These are phyloP conservation scores for Hyaloperonospora brassicae DNA, from an alignment of 352 stramenopile genomes.

Conservation along the genomic window DNA sequence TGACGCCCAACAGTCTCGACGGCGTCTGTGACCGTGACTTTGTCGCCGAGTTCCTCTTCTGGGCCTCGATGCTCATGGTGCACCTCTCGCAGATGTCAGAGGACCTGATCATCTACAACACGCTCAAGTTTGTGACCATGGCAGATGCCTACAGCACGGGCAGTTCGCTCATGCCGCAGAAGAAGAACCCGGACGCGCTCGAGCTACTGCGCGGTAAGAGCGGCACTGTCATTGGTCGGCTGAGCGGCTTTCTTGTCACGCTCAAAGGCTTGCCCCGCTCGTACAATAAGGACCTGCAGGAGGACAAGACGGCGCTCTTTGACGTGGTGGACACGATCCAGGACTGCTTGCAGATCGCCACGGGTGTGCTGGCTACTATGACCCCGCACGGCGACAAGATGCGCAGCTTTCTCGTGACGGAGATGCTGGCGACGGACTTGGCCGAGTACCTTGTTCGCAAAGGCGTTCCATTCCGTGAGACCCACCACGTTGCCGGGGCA, in stretches of 20 bases:
- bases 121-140: constrained; percentile 91
- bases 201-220: constrained; percentile 97
- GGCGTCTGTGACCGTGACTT: constrained; percentile 98
- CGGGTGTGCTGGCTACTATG: constrained; percentile 94
- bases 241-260: constrained; percentile 93
- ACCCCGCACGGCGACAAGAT: constrained; percentile 93
- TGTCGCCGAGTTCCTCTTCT: constrained; percentile 98
- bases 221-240: constrained; percentile 90
- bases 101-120: constrained; percentile 98
- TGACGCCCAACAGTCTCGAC: constrained; percentile 96
- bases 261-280: constrained; percentile 94
- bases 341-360: constrained; percentile 95
- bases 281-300: constrained; percentile 99
- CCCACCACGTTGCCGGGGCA: constrained; percentile 96
- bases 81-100: constrained; percentile 97
- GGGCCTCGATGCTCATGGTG: constrained; percentile 91
- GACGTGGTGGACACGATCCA: constrained; percentile 95
- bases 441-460: constrained; percentile 98
- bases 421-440: constrained; percentile 99
- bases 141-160: constrained; percentile 97
- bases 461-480: constrained; percentile 98
- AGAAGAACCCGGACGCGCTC: constrained; percentile 99
- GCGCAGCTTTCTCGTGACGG: constrained; percentile 91
- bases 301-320: constrained; percentile 98
- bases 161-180: constrained; percentile 99